Base-by-base conservation (phyloP, 257 asterid species). In the Solanum piurae region DNA sequence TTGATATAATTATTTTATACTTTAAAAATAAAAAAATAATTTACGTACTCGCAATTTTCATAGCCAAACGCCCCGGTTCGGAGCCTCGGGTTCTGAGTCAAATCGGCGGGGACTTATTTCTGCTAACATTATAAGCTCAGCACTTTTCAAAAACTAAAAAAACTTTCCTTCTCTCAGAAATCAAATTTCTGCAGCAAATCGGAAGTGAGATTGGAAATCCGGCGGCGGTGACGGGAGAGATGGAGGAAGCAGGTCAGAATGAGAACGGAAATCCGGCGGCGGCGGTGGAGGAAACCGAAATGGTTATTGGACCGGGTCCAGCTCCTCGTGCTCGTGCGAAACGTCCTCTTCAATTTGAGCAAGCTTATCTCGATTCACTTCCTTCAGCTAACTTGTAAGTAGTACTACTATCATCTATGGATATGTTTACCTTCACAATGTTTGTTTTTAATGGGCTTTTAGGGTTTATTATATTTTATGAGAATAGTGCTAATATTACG, bases 381-480 rank as follows among this genome's bases (percentile, higher is more conserved):
- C 99, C 99, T 21, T 97, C 96, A 25, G 98, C 99, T 83, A 95
- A 94, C 90, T 94, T 97, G 99, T 96, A 92, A 86, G 93, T 88
- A 42, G 16, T 37, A 33, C 3, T 42, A 49, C 20, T 82, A 76
- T 40, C 6, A 40, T 14, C 2, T 40, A 23, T 1, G 0, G 8
- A 37, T 25, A 75, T 74, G 83, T 18, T 74, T 21, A 37, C 9
- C 29, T 75, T 20, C 52, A 11, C 5, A 36, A 23, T 66, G 55
- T 75, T 21, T 37, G 31, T 21, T 58, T 55, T 55, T 76, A 36
- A 11, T 13, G 20, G 12, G 21, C 0, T 2, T n/a, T 76, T 76
- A 76, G 58, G 83, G 83, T 76, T n/a, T 76, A 40, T 75, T 10
- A 25, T 25, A 25, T 64, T 10, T n/a, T n/a, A 10, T 10, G 16